Conservation (phyloP, 306 rosid species). For the Lathyrus tuberosus region DNA sequence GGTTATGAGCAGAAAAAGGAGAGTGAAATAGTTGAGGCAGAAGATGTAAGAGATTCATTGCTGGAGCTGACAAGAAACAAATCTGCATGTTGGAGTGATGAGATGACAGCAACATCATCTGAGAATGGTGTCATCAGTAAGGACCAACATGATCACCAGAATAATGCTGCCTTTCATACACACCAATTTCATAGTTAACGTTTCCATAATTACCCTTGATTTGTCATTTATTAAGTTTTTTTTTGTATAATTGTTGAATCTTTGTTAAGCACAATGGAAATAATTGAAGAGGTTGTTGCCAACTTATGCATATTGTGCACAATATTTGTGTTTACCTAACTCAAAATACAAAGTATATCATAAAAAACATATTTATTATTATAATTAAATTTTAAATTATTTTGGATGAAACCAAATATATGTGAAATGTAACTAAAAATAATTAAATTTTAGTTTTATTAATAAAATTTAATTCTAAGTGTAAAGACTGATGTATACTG, state of each 20-base stretch:
- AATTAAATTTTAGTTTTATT: too few relatives aligned
- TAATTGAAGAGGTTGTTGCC: background rate
- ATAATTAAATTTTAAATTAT: too few relatives aligned
- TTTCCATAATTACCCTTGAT: background rate
- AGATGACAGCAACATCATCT: slow-evolving; percentile 42
- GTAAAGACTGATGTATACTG: too few relatives aligned
- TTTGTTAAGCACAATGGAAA: background rate
- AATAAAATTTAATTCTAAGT: too few relatives aligned
- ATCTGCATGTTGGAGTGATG: slow-evolving; percentile 48
- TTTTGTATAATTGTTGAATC: background rate
- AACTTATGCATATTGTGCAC: background rate
- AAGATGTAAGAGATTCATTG: slow-evolving; percentile 73
- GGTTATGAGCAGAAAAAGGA: slow-evolving; percentile 62
- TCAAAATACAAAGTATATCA: too few relatives aligned
- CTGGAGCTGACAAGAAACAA: slow-evolving; percentile 74
- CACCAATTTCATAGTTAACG: slow-evolving; percentile 52
- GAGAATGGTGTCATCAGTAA: slow-evolving; percentile 44
- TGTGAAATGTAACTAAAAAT: too few relatives aligned
- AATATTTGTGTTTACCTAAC: too few relatives aligned
- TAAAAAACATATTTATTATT: too few relatives aligned
- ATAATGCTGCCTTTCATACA: slow-evolving; percentile 43
- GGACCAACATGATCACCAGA: slow-evolving; percentile 55
- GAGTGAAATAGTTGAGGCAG: slow-evolving; percentile 71
- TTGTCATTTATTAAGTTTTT: background rate
- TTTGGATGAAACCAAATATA: too few relatives aligned